phyloP scores from a whole-genome alignment of 148 eudicot species.

The Amaranthus palmeri region DNA sequence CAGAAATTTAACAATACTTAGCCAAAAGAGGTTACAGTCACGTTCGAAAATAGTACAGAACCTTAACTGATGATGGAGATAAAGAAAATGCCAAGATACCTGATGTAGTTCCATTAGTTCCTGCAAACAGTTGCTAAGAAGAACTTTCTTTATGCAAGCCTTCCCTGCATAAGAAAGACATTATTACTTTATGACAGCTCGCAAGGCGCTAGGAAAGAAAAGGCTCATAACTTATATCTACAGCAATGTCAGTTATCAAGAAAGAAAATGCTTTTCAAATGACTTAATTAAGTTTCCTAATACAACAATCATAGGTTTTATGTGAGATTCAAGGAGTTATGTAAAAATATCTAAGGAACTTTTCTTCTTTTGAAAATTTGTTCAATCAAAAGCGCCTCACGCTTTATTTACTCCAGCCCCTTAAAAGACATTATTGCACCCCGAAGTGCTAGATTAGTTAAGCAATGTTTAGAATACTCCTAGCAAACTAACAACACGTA shows the following conservation, averaged over 20 bases:
- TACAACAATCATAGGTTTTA: neutral
- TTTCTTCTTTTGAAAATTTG: neutral
- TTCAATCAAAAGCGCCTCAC: neutral
- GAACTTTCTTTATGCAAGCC: conserved; percentile 98
- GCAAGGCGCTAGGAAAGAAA: neutral
- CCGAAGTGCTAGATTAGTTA: neutral
- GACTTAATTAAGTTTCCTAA: neutral
- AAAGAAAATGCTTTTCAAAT: neutral
- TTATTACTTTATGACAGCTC: neutral
- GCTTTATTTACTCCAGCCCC: neutral
- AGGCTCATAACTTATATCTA: neutral
- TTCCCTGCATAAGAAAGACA: conserved; percentile 48
- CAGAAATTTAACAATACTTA: neutral
- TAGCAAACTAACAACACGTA: neutral
- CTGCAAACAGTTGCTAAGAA: conserved; percentile 93
- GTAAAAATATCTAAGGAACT: neutral
- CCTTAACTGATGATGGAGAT: neutral
- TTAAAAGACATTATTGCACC: neutral
- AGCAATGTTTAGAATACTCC: neutral
- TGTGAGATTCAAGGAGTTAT: neutral
- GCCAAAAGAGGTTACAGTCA: neutral
- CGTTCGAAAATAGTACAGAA: neutral
- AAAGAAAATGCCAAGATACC: conserved; percentile 30
- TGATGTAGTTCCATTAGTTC: conserved; percentile 97
- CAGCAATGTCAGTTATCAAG: neutral